Evolutionary conservation across 1,139 yeast genomes (phyloP), one percentile per base, ranked within the genome.

Genomic region (Protomyces pachydermus): DNA sequence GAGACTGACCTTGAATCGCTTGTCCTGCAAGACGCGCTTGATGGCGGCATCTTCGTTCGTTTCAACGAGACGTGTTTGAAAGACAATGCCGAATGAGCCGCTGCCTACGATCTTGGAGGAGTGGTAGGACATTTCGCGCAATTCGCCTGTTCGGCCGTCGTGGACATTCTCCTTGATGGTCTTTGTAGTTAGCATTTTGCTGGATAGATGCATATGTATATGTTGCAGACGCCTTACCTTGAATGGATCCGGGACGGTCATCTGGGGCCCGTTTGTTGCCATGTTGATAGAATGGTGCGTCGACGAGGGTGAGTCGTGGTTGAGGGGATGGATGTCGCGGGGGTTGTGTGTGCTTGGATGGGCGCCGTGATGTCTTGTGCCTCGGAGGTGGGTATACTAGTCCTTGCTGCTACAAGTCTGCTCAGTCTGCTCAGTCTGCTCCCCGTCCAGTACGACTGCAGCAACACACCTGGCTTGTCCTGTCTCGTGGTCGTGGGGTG

Each of bases 31-130:
- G 10, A 93, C 98, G 69, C 96, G 82, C 76, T 93, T 93, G 75
- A 95, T 90, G 65, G 98, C 99, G 32, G 95, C 96, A 58, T 79
- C 78, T 72, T 86, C 89, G 67, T 88, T 85, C 45, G 88, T 80
- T 32, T 95, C 93, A 35, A 66, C 46, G 55, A 93, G 80, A 67
- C 84, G 86, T 9, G 97, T 90, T 72, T 90, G 95, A 74, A 90
- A 91, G 35, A 93, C 98, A 39, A 91, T 93, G 3, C 98, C 98
- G 78, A 93, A 93, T 23, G 98, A 91, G 16, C 98, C 98, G 75
- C 90, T 96, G 18, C 98, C 98, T 61, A 91, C 96, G 81, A 91
- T 91, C 72, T 88, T 85, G 65, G 84, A 82, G 72, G 86, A 89
- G 38, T 89, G 83, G 77, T 87, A 88, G 67, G 82, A 82, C 66